Base-by-base conservation (phyloP, 768 basidiomycete genomes). In the Leccinum imitatum region DNA sequence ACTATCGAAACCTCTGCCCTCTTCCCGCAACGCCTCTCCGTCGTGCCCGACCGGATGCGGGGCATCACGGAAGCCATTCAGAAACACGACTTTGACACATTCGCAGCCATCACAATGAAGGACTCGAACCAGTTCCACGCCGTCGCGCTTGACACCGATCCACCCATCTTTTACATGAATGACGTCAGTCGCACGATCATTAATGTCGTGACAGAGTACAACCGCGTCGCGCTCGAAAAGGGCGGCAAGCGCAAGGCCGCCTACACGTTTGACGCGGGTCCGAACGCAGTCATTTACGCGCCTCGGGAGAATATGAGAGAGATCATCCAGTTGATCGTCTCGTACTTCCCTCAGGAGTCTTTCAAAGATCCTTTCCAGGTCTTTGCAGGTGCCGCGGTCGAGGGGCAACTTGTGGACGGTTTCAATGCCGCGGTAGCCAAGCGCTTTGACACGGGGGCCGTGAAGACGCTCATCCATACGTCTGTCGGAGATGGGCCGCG, bases 41-140 rank as follows among this genome's bases (percentile, higher is more conserved):
- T 97, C 76, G 97, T 99, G 8, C 95, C 95, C 2, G 79, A 80
- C 30, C 85, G 95, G 61, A 98, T 99, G 95, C 74, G 75, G 6
- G 81, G 71, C 35, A 98, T 98, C 71, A 81, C 80, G n/a, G 71
- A 80, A 9, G 96, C 97, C 21, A 98, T 99, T 75, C 71, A 75
- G 51, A 78, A 71, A 1, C 83, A 80, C 65, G 91, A 98, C 76
- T 99, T 99, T 73, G 87, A 94, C 67, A 65, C 84, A 0, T 99
- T 99, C 65, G 97, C 95, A 0, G 77, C 78, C 61, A 84, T 98
- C 73, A 99, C 97, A 21, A 99, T 98, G 94, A 86, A 84, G 53
- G 97, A 99, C 73, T 96, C 94, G 54, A 99, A 99, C 78, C 90
- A 93, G 78, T 99, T 99, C 86, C 97, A 99, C 71, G 95, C 97